Evolutionary conservation across 176 grass and related monocot genomes (phyloP), one percentile per base, ranked within the genome.

Genomic region (Raddia guianensis): DNA sequence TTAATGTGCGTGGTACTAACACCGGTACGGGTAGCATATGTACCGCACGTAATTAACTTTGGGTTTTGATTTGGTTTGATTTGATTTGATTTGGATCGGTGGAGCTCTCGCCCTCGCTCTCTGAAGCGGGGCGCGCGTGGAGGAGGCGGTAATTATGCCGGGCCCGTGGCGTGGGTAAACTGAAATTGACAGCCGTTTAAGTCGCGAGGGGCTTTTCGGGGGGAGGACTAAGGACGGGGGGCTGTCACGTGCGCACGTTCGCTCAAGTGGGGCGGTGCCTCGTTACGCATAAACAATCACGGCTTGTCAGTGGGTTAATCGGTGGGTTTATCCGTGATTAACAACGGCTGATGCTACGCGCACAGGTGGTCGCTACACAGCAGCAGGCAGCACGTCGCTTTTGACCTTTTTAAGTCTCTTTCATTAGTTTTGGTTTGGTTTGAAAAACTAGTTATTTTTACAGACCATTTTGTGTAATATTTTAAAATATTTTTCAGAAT

Each of bases 281-380:
- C 87, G 87, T 86, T 80, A 50, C 19, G 83, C 83, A 67, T 89
- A 89, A 89, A 89, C 87, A 86, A 85, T 46, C 82, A 2, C 77
- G 0, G 58, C 34, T 58, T 66, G 73, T 89, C 83, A 85, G 83
- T 89, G 83, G 78, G 73, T 59, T 89, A 82, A 77, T 77, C 51
- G 34, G 19, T 14, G 12, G 66, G 21, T 86, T 75, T 78, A 65
- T 35, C 43, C 3, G 16, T 1, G 11, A 77, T 86, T 85, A 89
- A 60, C 72, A 53, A 49, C 53, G n/a, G 33, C 35, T 5, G 20
- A 58, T 18, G 78, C 83, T 89, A 82, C 73, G 0, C 78, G 8
- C 73, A 77, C 81, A 20, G 3, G 1, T 33, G 21, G 7, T 57
- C 18, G 18, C 20, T 85, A 89, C 82, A 80, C 81, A 2, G 16